Conservation (phyloP, 148 eudicot genomes). For the Vaccinium myrtillus region DNA sequence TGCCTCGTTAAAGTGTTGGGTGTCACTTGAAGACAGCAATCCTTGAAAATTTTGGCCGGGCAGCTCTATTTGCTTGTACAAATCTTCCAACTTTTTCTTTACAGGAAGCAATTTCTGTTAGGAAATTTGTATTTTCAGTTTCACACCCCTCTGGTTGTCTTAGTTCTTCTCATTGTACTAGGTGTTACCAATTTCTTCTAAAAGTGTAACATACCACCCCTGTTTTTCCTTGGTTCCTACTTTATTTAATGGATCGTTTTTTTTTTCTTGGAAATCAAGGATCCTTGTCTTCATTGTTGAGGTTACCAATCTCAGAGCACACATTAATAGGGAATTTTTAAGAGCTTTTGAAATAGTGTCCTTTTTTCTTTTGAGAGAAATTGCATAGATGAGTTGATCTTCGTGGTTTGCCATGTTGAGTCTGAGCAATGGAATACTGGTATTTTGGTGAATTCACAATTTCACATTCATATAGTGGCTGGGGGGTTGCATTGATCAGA, state of each 20-base stretch:
- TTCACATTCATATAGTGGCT: neutral
- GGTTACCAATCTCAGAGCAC: neutral
- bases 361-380: neutral
- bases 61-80: neutral
- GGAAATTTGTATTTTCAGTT: neutral
- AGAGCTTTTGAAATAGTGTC: neutral
- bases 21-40: neutral
- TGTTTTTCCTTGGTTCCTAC: neutral
- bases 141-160: neutral
- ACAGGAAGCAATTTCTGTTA: neutral
- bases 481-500: neutral
- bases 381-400: neutral
- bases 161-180: neutral
- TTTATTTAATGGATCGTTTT: neutral
- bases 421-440: neutral
- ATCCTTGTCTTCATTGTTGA: neutral
- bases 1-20: neutral
- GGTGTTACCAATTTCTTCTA: neutral
- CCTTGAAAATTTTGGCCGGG: neutral
- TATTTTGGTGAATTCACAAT: neutral
- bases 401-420: neutral
- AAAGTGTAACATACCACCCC: neutral
- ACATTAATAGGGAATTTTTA: neutral
- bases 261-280: neutral
- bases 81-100: neutral